Base-by-base conservation (phyloP, 140 eudicot genomes). In the Bidens hawaiensis region DNA sequence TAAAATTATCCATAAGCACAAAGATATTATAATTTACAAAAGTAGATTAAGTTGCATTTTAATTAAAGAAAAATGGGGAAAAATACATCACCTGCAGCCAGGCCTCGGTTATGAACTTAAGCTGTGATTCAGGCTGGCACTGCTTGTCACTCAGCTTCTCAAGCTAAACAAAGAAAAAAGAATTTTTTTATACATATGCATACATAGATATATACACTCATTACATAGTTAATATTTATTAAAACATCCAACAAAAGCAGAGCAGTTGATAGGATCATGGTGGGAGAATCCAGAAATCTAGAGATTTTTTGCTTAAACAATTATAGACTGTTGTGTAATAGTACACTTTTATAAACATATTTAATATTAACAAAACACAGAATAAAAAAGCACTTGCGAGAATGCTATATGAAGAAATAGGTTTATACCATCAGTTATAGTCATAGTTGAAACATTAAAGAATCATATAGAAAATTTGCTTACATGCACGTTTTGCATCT, bases 51-150 rank as follows among this genome's bases (percentile, higher is more conserved):
- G 1, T 60, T 25, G 18, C 17, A 16, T 13, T 50, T 3, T 4
- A 18, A 31, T n/a, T 34, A 12, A 14, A 8, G 27, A 11, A 3
- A 14, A 41, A 4, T 28, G 4, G 50, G 25, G 25, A 57, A 5
- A 10, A 13, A 58, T 45, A 5, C 36, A 19, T 60, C 57, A 90
- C 96, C 98, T 91, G 98, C 21, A 67, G 75, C 96, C 98, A 91
- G 72, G 96, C 96, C 70, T 87, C 98, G 68, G 80, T 77, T 48
- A 91, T 91, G 80, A 91, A 91, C 79, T 91, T 91, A 40, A 91
- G 98, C n/a, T n/a, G n/a, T n/a, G n/a, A n/a, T n/a, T n/a, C n/a
- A n/a, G n/a, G n/a, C n/a, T n/a, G n/a, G n/a, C n/a, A n/a, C n/a
- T n/a, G n/a, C n/a, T n/a, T n/a, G n/a, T n/a, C n/a, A n/a, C n/a